A percentile compares a stretch with the other conserved stretches of the same genome.
These are phyloP conservation scores for Ampelocalamus luodianensis DNA, from an alignment of 176 grass and related monocot species.

Conservation along the genomic window DNA sequence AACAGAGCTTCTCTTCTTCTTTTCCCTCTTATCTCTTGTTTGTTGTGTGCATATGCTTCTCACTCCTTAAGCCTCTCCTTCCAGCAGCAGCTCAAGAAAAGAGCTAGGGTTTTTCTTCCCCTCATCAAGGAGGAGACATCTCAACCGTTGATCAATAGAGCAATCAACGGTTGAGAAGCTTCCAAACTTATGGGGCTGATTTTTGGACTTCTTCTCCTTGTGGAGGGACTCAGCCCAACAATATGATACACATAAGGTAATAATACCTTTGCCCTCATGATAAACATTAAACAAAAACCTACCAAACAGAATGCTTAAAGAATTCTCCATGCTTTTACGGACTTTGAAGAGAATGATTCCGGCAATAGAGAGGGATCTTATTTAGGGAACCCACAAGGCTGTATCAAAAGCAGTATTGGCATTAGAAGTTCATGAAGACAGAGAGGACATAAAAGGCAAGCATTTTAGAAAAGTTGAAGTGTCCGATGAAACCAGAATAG, in stretches of 20 bases:
- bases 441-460: not conserved
- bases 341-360: conserved; percentile 90
- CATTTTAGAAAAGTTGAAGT: not conserved
- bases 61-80: too few species aligned
- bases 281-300: conserved; percentile 39
- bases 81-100: too few species aligned
- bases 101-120: too few species aligned
- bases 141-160: too few species aligned
- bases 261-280: not conserved
- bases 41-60: too few species aligned
- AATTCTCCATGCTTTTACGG: conserved; percentile 80
- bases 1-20: too few species aligned
- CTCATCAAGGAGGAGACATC: too few species aligned
- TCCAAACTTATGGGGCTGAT: too few species aligned
- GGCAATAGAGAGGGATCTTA: conserved; percentile 90
- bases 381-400: conserved; percentile 94
- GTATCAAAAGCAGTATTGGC: conserved; percentile 31
- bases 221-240: too few species aligned
- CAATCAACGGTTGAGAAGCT: too few species aligned
- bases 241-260: not conserved
- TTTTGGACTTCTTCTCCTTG: too few species aligned
- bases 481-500: not conserved
- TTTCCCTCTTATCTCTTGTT: too few species aligned
- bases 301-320: conserved; percentile 82
- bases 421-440: conserved; percentile 22